Evolutionary conservation across 2,329 filamentous ascomycete genomes (phyloP).

Genomic region (Fusarium transvaalense): DNA sequence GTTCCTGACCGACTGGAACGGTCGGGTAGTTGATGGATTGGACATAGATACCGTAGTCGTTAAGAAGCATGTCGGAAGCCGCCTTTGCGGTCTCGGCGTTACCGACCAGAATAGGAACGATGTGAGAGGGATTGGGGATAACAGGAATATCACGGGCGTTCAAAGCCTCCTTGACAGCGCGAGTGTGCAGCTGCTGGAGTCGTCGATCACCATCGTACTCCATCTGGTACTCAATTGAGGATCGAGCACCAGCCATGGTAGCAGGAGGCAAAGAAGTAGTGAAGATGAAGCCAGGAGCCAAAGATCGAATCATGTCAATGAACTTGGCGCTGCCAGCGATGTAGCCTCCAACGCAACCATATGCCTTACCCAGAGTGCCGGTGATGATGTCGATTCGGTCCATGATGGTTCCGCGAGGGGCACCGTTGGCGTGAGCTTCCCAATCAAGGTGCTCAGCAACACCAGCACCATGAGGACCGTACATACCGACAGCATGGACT

Average conservation of each 20-base stretch:
- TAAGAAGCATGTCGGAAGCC: conserved; percentile 91
- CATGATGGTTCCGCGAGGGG: conserved; percentile 86
- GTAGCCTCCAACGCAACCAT: conserved; percentile 97
- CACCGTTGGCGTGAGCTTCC: conserved; percentile 82
- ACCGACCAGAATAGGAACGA: conserved; percentile 92
- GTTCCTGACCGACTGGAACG: conserved; percentile 96
- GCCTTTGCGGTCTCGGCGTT: conserved; percentile 93
- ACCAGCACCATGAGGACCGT: conserved; percentile 93
- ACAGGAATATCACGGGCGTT: conserved; percentile 88
- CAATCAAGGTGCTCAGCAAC: conserved; percentile 98
- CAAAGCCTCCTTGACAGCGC: conserved; percentile 89
- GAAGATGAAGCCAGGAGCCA: conserved; percentile 98
- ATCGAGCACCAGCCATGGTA: conserved; percentile 93
- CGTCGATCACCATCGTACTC: conserved; percentile 85
- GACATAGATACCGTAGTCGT: conserved; percentile 94
- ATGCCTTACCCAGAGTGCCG: conserved; percentile 95
- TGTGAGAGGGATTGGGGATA: conserved; percentile 97
- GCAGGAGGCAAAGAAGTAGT: conserved; percentile 96
- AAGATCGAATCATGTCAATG: conserved; percentile 92
- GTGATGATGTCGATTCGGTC: conserved; percentile 98
- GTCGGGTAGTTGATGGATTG: conserved; percentile 99
- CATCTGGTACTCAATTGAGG: conserved; percentile 95
- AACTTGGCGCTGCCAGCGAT: conserved; percentile 90
- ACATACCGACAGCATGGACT: conserved; percentile 99
- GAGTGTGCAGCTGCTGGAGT: conserved; percentile 95